Evolutionary conservation across 2,329 filamentous ascomycete species (phyloP).

Genomic region (Fusarium transvaalense): DNA sequence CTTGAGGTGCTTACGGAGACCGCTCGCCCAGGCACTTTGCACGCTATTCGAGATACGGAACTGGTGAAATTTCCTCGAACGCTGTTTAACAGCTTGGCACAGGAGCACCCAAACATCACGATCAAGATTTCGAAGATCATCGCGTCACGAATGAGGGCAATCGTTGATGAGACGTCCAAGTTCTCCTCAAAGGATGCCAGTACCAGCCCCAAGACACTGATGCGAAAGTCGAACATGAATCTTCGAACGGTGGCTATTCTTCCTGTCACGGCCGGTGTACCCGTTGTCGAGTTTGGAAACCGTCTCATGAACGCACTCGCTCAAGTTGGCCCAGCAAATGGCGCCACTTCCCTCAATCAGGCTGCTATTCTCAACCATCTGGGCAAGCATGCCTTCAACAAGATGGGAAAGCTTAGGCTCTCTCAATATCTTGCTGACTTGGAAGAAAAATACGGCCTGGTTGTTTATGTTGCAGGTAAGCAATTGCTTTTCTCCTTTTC

Average conservation of each 20-base stretch:
- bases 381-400: slow-evolving; percentile 94
- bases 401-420: slow-evolving; percentile 95
- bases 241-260: slow-evolving; percentile 92
- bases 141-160: slow-evolving; percentile 89
- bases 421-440: slow-evolving; percentile 96
- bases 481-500: slow-evolving; percentile 22
- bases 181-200: slow-evolving; percentile 74
- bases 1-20: slow-evolving; percentile 97
- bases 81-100: slow-evolving; percentile 95
- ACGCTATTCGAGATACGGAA: slow-evolving; percentile 96
- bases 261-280: slow-evolving; percentile 90
- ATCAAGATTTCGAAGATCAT: slow-evolving; percentile 99
- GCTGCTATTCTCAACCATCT: slow-evolving; percentile 94
- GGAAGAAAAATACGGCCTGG: slow-evolving; percentile 96
- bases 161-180: slow-evolving; percentile 84
- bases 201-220: slow-evolving; percentile 64
- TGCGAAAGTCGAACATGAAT: slow-evolving; percentile 88
- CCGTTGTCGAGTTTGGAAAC: slow-evolving; percentile 94
- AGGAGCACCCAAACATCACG: slow-evolving; percentile 97
- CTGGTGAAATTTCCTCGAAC: slow-evolving; percentile 96
- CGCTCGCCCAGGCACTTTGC: slow-evolving; percentile 86
- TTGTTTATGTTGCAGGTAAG: slow-evolving; percentile 89
- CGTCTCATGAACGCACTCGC: slow-evolving; percentile 87
- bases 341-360: slow-evolving; percentile 92
- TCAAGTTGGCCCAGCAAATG: slow-evolving; percentile 90